Conservation (phyloP, 2,329 filamentous ascomycete species). For the Penicillium rolfsii region DNA sequence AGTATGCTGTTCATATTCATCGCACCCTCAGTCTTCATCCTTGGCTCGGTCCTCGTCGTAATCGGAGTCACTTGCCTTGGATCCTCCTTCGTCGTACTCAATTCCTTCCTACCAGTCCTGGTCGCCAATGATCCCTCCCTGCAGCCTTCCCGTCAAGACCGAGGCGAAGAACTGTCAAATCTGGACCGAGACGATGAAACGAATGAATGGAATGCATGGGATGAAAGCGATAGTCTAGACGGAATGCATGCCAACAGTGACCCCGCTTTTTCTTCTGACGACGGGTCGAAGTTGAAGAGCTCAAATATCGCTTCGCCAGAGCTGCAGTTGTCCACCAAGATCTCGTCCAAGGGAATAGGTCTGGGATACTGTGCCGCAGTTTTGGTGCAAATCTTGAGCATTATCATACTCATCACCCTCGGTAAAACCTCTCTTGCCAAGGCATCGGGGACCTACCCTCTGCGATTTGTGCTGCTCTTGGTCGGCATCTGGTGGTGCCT, state of each 20-base stretch:
- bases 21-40: constrained; percentile 71
- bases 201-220: constrained; percentile 24
- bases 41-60: constrained; percentile 79
- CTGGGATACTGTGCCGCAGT: constrained; percentile 86
- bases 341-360: constrained; percentile 85
- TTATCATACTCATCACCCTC: constrained; percentile 67
- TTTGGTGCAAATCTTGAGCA: constrained; percentile 77
- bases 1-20: constrained; percentile 88
- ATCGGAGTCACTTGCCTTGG: constrained; percentile 88
- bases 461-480: constrained; percentile 78
- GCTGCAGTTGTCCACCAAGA: constrained; percentile 78
- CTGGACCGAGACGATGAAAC: constrained; percentile 25
- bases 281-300: constrained; percentile 12
- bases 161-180: constrained; percentile 30
- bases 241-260: constrained; percentile 9
- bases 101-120: constrained; percentile 85
- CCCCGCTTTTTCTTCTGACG: constrained; percentile 2
- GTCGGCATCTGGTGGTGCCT: constrained; percentile 86
- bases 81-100: constrained; percentile 86
- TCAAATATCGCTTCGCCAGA: constrained; percentile 57
- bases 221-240: constrained; percentile 29
- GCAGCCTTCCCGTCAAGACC: constrained; percentile 33
- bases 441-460: constrained; percentile 73
- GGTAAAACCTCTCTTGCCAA: constrained; percentile 49
- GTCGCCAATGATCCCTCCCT: constrained; percentile 75